Conservation (phyloP, 2,329 filamentous ascomycete species). For the Fusarium austroafricanum region DNA sequence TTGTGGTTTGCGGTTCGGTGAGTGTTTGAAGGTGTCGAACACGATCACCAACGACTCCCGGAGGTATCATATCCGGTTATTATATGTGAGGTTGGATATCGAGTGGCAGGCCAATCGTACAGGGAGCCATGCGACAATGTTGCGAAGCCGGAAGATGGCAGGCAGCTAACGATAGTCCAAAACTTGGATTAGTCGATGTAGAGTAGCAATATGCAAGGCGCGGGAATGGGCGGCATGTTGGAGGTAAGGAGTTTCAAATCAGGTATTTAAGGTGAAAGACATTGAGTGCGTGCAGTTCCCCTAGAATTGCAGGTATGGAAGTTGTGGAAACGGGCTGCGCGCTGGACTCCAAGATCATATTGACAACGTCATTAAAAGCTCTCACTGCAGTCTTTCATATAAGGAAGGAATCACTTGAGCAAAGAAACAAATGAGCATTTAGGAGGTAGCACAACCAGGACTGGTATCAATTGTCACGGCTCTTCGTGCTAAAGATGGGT, state of each 20-base stretch:
- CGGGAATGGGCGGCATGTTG: slow-evolving; percentile 20
- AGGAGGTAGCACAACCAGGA: slow-evolving; percentile 47
- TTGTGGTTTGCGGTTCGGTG: slow-evolving; percentile 19
- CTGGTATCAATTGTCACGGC: slow-evolving; percentile 53
- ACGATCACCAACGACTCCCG: slow-evolving; percentile 47
- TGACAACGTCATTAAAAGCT: slow-evolving; percentile 9
- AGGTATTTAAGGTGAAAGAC: neutral
- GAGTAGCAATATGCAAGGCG: slow-evolving; percentile 16
- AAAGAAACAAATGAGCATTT: slow-evolving; percentile 30
- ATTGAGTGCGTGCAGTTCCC: neutral
- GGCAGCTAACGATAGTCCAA: neutral
- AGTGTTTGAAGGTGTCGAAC: slow-evolving; percentile 47
- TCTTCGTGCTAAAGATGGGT: slow-evolving; percentile 51
- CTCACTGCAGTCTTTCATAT: neutral
- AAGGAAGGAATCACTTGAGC: slow-evolving; percentile 37
- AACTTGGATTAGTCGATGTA: slow-evolving; percentile 20
- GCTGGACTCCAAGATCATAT: slow-evolving; percentile 20
- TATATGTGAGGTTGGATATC: slow-evolving; percentile 13
- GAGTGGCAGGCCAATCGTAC: slow-evolving; percentile 9
- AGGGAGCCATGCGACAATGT: slow-evolving; percentile 24
- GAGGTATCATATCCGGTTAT: slow-evolving; percentile 35
- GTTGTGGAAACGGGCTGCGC: slow-evolving; percentile 20
- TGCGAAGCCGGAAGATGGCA: slow-evolving; percentile 15
- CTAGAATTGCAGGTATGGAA: slow-evolving; percentile 6
- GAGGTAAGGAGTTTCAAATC: slow-evolving; percentile 1